Base-by-base conservation (phyloP, 225 moss, liverwort and hornwort genomes). In the Climacium dendroides region DNA sequence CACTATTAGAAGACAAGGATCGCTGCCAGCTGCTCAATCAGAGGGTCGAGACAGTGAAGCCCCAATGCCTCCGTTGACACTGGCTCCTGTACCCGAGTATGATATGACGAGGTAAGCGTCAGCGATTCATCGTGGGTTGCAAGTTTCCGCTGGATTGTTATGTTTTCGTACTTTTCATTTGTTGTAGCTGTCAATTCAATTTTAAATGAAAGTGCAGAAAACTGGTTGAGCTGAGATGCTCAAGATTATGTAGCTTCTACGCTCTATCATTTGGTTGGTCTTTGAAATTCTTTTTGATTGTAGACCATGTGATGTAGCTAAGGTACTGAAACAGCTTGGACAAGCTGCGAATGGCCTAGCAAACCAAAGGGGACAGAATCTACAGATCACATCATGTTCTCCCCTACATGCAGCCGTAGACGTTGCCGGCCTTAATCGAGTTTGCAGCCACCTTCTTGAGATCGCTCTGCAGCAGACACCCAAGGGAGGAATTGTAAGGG, bases 301-400 rank as follows among this genome's bases (percentile, higher is more conserved):
- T 95, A 97, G 97, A 87, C 92, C 91, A 91, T 95, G 97, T 94
- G 95, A 97, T 88, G 95, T 95, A 83, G 93, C 95, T 89, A 91
- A 95, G 93, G 91, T 97, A 77, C 93, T 97, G 86, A 94, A 94
- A 93, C 94, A 93, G 89, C 89, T 97, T 85, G 95, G 96, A 66
- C 94, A 94, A 93, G 97, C 96, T 84, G 97, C 92, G 66, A 94
- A 96, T 85, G 94, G 94, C 89, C 88, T 97, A 84, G 96, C 97
- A 73, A 92, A 96, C 65, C 94, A 95, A 82, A 94, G 93, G 87
- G 91, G 92, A 79, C 96, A 97, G 90, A 92, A 91, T 63, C 91
- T 97, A 84, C 97, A 96, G 92, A 93, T 97, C 70, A 97, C 89
- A 75, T 90, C 96, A 80, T 90, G 83, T 87, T 94, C 97, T 87